A percentile compares a stretch with the other conserved stretches of the same genome.
Evolutionary conservation across 1,284 basidiomycete species (phyloP).

Genomic region (Irpex sp.): DNA sequence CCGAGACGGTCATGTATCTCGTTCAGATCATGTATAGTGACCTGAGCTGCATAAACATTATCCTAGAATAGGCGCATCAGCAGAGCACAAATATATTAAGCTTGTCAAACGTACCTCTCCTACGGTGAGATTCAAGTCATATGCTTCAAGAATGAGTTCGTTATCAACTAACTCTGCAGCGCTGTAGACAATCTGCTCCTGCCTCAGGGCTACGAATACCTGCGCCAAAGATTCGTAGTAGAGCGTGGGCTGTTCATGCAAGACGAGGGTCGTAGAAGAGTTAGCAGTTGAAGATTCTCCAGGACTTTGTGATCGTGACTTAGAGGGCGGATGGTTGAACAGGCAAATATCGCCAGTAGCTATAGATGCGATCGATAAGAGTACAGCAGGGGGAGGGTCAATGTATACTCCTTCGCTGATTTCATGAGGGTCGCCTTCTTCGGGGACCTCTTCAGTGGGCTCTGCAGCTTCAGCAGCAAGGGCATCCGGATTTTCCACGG

Average conservation of each 20-base stretch:
- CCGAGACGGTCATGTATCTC: constrained; percentile 65
- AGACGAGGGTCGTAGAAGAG: constrained; percentile 36
- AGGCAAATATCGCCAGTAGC: constrained; percentile 45
- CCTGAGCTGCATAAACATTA: constrained; percentile 66
- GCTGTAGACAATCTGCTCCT: constrained; percentile 48
- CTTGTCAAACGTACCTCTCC: constrained; percentile 51
- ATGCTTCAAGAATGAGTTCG: constrained; percentile 65
- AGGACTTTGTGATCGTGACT: constrained; percentile 26
- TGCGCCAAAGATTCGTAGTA: constrained; percentile 69
- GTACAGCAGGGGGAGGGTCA: constrained; percentile 70
- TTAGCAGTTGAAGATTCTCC: constrained; percentile 16
- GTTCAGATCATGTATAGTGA: constrained; percentile 70
- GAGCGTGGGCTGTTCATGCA: constrained; percentile 59
- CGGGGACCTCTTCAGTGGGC: constrained; percentile 10
- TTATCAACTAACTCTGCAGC: constrained; percentile 46
- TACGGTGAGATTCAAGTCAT: constrained; percentile 58
- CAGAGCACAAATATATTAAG: constrained; percentile 5
- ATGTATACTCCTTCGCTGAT: constrained; percentile 70
- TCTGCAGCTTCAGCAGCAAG: neutral
- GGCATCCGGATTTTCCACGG: neutral
- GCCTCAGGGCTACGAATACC: constrained; percentile 66
- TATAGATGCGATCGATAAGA: constrained; percentile 45
- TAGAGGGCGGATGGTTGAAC: constrained; percentile 48
- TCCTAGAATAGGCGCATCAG: constrained; percentile 44
- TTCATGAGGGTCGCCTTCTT: constrained; percentile 49